Base-by-base conservation (phyloP, 164 flowering plant genomes). In the Tetracentron sinense region DNA sequence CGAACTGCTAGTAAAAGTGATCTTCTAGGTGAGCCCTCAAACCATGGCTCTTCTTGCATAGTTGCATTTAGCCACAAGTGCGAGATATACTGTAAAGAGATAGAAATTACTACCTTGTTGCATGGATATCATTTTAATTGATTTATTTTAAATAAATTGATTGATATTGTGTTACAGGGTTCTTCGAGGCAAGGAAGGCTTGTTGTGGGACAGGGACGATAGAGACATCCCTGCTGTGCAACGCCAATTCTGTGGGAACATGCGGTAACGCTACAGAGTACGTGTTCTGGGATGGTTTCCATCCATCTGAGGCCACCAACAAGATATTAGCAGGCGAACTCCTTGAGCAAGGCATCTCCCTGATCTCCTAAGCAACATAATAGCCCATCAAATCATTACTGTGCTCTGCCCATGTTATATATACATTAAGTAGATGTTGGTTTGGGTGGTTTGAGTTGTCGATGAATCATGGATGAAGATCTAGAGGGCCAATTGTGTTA, bases 261-360 rank as follows among this genome's bases (percentile, higher is more conserved):
- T 87, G 89, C 69, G 59, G 80, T 12, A 85, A 87, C 75, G 88
- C 93, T 14, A 76, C 93, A 58, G 57, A 38, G 22, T 87, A 87
- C 60, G 83, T 87, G 49, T 87, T 85, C 58, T 85, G 90, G 88
- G 90, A 87, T 69, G 85, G 87, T 3, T 80, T 82, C 52, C 93
- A 85, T 71, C 87, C 93, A 23, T 69, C 86, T 27, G 83, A 82
- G 77, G 73, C 85, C 14, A 85, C 87, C 11, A 85, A 87, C 64
- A 48, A 75, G 58, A 61, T 79, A 42, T 58, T 87, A 71, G 89
- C 88, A 8, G 79, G 74, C 23, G 56, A 50, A 69, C 74, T 86
- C 31, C 86, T 86, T 26, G 56, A 59, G 30, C 92, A 86, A 63
- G 92, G 92, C 23, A 23, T 81, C 44, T n/a, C 56, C 64, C 83